A percentile compares a stretch with the other conserved stretches of the same genome.
Conservation (phyloP, 371 early-diverging fungal species). For the Circinella umbellata region DNA sequence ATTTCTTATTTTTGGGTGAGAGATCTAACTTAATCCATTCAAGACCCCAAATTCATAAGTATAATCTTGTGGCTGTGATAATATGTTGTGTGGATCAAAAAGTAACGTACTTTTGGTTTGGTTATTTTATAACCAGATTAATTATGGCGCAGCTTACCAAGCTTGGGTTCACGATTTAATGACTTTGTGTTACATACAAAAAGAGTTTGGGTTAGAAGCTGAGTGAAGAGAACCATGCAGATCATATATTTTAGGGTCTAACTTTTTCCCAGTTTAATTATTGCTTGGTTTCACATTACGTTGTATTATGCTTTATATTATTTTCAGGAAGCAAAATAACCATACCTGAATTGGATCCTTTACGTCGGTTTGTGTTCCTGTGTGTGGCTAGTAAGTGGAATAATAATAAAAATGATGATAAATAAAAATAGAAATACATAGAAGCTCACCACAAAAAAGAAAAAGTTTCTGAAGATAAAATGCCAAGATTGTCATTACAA, state of each 20-base stretch:
- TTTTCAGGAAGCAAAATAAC: background rate
- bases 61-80: background rate
- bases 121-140: background rate
- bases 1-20: background rate
- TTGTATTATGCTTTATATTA: background rate
- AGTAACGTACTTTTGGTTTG: background rate
- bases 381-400: conserved; percentile 2
- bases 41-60: background rate
- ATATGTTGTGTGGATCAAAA: background rate
- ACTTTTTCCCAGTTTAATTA: too few species aligned
- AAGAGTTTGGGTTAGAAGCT: background rate
- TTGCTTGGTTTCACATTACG: conserved; percentile 1
- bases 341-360: background rate
- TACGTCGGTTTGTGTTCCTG: background rate
- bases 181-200: background rate
- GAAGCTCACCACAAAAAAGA: too few species aligned
- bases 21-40: background rate
- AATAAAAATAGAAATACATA: too few species aligned
- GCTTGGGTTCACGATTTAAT: background rate
- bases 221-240: background rate
- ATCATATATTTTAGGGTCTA: too few species aligned
- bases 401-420: background rate
- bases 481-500: too few species aligned
- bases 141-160: conserved; percentile 3
- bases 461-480: too few species aligned